Base-by-base conservation (phyloP, 371 early-diverging fungal species). In the Aphelidium insulamus region DNA sequence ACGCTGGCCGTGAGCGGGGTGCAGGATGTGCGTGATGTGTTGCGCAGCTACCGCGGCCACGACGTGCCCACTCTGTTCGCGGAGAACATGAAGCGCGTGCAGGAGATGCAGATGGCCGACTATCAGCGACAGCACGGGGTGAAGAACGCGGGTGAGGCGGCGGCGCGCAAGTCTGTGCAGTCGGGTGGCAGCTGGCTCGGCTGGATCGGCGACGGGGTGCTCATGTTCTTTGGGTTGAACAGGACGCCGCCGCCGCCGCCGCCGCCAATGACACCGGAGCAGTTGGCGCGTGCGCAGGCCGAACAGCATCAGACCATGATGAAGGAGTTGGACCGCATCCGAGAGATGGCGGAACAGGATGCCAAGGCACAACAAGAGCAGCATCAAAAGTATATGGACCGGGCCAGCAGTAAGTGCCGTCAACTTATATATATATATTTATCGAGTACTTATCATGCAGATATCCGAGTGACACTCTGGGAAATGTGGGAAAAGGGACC, bases 1-100 rank as follows among this genome's bases (percentile, higher is more conserved):
- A 62, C 21, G 23, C 16, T 48, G 9, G 48, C 43, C 12, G 25
- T 48, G 11, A 20, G 40, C 4, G 16, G 30, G 6, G 19, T 32
- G 7, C 27, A 40, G 11, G 44, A 46, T 30, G 36, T 46, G 10
- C 37, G 44, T 10, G 34, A 32, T 7, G 26, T 38, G 17, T 21
- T 45, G 4, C 18, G 36, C 17, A 29, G 26, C 9, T 45, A 41
- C 32, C n/a, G 8, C 14, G 41, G 41, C 23, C 25, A 41, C 21
- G 34, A 45, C 25, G 18, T 45, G 15, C 24, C 41, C 17, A 12
- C 21, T 14, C 18, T 9, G 21, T 45, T 45, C 24, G 38, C 41
- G 28, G 39, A 37, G 3, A 21, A 30, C 16, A n/a, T n/a, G n/a
- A n/a, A n/a, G n/a, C n/a, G n/a, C n/a, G n/a, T n/a, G n/a, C n/a